Base-by-base conservation (phyloP, 352 stramenopile species). In the Globisporangium parvum region DNA sequence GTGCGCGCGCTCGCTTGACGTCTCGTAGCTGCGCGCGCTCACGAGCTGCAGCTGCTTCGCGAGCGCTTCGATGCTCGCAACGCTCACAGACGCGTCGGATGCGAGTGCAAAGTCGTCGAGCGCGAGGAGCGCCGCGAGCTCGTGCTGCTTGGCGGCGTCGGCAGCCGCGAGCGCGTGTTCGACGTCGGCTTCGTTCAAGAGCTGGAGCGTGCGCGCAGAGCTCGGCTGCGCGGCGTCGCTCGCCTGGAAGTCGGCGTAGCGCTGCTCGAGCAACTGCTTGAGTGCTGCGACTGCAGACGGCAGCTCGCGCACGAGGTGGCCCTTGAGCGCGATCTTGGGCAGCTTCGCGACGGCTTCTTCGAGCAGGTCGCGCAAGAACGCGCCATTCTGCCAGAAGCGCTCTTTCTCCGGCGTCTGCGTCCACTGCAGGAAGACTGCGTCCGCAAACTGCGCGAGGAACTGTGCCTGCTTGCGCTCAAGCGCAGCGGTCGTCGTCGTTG, bases 341-440 rank as follows among this genome's bases (percentile, higher is more conserved):
- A 88, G 62, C 64, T 88, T 88, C 49, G 78, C 73, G 35, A 74
- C 65, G 2, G 71, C 75, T 35, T 87, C 75, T 54, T 88, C 67
- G n/a, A 88, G 63, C 39, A 77, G 58, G 4, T 52, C 31, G 51
- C 55, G 67, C 51, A 88, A 53, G 46, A 73, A 73, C 20, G 51
- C 21, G 1, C 51, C 60, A 63, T 85, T 59, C 9, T 63, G 53
- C 78, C 78, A 88, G 65, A 88, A 88, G 31, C 67, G 70, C 47
- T 70, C 60, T 9, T 66, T 56, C n/a, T 60, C 48, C 6, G 52
- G 10, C 11, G 33, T 20, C 56, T 77, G 58, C 37, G 50, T 63
- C 78, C 78, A 88, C 65, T 85, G 73, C 50, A 68, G 48, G 60
- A 87, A 88, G 24, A 85, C 67, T 15, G 66, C 70, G 44, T 66